These are phyloP conservation scores for Pisolithus thermaeus DNA, from an alignment of 1,284 basidiomycete genomes.

Conservation along the genomic window DNA sequence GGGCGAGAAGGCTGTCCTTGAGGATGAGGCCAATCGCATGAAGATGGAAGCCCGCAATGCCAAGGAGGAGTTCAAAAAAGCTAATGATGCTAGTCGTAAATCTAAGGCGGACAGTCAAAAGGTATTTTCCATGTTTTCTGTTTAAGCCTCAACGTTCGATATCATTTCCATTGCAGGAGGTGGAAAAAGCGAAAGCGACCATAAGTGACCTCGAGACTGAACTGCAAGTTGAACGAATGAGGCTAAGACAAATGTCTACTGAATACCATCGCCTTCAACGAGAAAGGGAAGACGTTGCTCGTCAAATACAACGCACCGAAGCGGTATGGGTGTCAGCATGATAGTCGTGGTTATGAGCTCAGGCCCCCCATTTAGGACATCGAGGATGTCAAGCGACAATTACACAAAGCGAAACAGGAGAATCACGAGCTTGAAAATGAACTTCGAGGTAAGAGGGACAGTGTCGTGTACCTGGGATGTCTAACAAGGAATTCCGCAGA, in stretches of 20 bases:
- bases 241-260: constrained; percentile 52
- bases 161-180: constrained; percentile 44
- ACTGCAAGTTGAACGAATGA: constrained; percentile 59
- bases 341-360: neutral
- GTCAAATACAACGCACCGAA: constrained; percentile 64
- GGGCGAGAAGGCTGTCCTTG: constrained; percentile 64
- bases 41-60: constrained; percentile 53
- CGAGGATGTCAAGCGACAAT: constrained; percentile 61
- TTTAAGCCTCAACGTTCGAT: neutral
- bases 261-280: constrained; percentile 58
- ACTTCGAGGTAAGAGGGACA: constrained; percentile 43
- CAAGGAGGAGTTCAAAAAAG: constrained; percentile 50
- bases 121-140: constrained; percentile 33
- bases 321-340: constrained; percentile 37
- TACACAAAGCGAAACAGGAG: constrained; percentile 63
- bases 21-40: constrained; percentile 61
- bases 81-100: constrained; percentile 43
- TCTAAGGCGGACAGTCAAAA: constrained; percentile 46
- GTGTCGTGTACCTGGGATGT: neutral
- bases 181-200: constrained; percentile 56
- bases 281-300: constrained; percentile 55
- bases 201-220: constrained; percentile 65
- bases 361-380: constrained; percentile 52
- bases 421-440: constrained; percentile 65
- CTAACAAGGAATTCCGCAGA: constrained; percentile 30